Conservation (phyloP, 441 rosid species). For the Hypseocharis bilobata region DNA sequence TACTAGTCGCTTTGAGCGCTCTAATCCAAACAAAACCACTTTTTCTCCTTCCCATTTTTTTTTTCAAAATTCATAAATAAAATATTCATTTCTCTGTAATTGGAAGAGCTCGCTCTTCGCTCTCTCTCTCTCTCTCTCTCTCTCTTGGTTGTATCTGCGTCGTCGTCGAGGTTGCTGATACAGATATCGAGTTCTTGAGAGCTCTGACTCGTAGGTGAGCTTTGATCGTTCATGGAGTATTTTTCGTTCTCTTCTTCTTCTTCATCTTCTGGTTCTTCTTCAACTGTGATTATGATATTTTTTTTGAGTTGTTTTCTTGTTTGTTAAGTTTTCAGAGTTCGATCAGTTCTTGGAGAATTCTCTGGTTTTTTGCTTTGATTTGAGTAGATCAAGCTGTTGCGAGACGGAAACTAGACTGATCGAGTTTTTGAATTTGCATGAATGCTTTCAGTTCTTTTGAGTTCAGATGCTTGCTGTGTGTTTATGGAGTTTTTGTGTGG, state of each 20-base stretch:
- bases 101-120: background rate
- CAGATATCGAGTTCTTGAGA: conserved; percentile 19
- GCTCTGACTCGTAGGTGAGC: conserved; percentile 30
- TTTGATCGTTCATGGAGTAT: too few species aligned
- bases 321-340: background rate
- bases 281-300: background rate
- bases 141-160: too few species aligned
- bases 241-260: too few species aligned
- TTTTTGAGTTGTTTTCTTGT: background rate
- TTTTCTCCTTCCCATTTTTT: background rate
- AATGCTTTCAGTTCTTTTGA: background rate
- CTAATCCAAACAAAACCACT: background rate
- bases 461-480: background rate
- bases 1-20: background rate
- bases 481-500: background rate
- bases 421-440: background rate
- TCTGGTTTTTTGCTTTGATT: background rate
- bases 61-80: too few species aligned
- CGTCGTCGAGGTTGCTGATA: conserved; percentile 3
- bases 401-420: background rate
- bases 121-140: background rate
- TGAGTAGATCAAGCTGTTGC: background rate
- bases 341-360: background rate
- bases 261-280: conserved; percentile 12
- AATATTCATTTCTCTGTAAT: too few species aligned